These are phyloP conservation scores for Inonotus hispidus DNA, from an alignment of 1,284 basidiomycete genomes.

Conservation along the genomic window DNA sequence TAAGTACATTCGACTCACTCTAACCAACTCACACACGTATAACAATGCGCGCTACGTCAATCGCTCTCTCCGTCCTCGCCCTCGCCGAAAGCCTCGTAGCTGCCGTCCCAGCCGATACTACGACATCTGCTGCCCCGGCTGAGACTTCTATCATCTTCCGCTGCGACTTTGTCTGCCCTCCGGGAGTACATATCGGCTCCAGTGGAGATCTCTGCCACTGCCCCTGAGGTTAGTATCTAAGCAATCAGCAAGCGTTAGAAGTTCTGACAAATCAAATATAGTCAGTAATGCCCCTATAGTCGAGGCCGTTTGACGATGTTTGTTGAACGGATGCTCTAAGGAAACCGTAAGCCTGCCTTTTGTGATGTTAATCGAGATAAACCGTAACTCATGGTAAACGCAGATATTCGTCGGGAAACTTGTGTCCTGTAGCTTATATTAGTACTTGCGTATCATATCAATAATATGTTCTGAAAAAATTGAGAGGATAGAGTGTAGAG, in stretches of 20 bases:
- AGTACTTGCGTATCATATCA: no score
- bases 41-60: constrained; percentile 5
- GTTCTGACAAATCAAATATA: not conserved
- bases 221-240: constrained; percentile 5
- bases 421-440: no score
- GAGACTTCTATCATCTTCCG: not conserved
- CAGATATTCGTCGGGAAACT: no score
- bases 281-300: not conserved
- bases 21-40: not conserved
- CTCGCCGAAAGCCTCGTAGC: not conserved
- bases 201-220: constrained; percentile 9
- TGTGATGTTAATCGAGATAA: no score
- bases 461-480: no score
- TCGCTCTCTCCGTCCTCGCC: constrained; percentile 1
- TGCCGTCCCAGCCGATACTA: not conserved
- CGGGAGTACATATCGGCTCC: constrained; percentile 10
- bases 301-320: no score
- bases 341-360: no score
- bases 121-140: constrained; percentile 1
- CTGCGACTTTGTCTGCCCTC: constrained; percentile 16
- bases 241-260: not conserved
- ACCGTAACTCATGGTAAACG: no score
- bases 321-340: no score
- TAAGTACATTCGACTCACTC: not conserved
- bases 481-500: no score